Evolutionary conservation across 768 basidiomycete species (phyloP).

Genomic region (Boletus tylopilopsis): DNA sequence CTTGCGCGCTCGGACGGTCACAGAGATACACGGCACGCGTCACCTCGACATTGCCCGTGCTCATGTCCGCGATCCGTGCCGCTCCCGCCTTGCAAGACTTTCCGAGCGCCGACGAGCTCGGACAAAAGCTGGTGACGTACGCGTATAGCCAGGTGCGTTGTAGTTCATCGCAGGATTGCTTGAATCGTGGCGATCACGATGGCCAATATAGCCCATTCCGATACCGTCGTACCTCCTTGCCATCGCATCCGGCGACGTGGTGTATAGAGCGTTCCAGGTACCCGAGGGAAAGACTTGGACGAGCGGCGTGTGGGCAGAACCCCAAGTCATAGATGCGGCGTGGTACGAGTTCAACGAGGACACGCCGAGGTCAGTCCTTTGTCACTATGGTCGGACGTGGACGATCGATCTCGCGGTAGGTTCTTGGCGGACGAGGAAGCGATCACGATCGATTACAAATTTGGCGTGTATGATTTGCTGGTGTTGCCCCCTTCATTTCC

Average conservation of each 20-base stretch:
- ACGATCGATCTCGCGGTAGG: too few species aligned
- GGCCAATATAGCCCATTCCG: conserved; percentile 62
- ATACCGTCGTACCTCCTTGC: conserved; percentile 91
- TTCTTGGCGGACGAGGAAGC: conserved; percentile 71
- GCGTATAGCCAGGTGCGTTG: conserved; percentile 67
- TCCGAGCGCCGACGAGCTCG: conserved; percentile 23
- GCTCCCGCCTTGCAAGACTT: not conserved
- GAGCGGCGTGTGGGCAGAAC: conserved; percentile 83
- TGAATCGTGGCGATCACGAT: not conserved
- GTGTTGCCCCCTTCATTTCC: conserved; percentile 68
- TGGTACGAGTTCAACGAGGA: conserved; percentile 40
- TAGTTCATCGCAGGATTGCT: not conserved
- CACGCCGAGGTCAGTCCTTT: conserved; percentile 54
- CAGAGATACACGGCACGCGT: not conserved
- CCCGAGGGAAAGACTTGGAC: conserved; percentile 68
- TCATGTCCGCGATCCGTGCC: not conserved
- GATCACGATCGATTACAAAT: conserved; percentile 70
- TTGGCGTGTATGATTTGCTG: conserved; percentile 72
- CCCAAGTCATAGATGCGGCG: conserved; percentile 39
- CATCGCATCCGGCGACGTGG: conserved; percentile 41
- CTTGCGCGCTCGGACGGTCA: not conserved
- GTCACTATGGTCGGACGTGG: not conserved
- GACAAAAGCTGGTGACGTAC: conserved; percentile 69
- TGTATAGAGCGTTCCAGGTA: conserved; percentile 45
- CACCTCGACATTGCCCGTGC: not conserved